Conservation (phyloP, 495 filamentous ascomycete species). For the Aspergillus egyptiacus region DNA sequence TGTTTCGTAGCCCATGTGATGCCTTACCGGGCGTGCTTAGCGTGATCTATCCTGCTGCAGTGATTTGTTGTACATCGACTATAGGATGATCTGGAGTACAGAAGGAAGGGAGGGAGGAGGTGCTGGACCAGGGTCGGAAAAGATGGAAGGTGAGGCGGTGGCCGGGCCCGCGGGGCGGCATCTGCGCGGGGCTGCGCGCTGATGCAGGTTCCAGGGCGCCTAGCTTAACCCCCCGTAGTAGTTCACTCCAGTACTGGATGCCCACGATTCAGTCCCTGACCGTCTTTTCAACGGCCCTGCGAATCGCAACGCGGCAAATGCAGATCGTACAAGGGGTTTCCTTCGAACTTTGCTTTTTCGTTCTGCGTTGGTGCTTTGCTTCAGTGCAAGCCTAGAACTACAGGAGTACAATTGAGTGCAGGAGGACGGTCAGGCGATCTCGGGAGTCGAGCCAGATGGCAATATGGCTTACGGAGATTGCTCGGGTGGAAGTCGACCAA, state of each 20-base stretch:
- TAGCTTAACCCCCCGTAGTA: neutral
- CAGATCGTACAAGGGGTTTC: neutral
- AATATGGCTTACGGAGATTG: conserved; percentile 7
- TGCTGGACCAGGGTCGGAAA: neutral
- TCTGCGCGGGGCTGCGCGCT: neutral
- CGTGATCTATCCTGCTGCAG: neutral
- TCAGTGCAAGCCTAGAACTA: neutral
- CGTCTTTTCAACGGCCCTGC: neutral
- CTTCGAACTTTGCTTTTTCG: neutral
- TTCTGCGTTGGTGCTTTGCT: neutral
- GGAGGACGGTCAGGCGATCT: neutral
- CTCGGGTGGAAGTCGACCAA: conserved; percentile 23
- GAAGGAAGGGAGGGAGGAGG: neutral
- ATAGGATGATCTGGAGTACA: neutral
- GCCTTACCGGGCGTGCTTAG: neutral
- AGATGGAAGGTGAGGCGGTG: conserved; percentile 2
- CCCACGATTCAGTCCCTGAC: conserved; percentile 9
- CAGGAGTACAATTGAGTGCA: neutral
- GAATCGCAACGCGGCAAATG: neutral
- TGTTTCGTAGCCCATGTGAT: neutral
- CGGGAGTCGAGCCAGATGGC: conserved; percentile 3
- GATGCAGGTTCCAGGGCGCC: neutral
- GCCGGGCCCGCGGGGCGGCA: no score
- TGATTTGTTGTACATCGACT: neutral
- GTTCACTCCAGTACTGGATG: neutral